phyloP scores from a whole-genome alignment of 2,329 filamentous ascomycete genomes.

The Madurella fahalii region DNA sequence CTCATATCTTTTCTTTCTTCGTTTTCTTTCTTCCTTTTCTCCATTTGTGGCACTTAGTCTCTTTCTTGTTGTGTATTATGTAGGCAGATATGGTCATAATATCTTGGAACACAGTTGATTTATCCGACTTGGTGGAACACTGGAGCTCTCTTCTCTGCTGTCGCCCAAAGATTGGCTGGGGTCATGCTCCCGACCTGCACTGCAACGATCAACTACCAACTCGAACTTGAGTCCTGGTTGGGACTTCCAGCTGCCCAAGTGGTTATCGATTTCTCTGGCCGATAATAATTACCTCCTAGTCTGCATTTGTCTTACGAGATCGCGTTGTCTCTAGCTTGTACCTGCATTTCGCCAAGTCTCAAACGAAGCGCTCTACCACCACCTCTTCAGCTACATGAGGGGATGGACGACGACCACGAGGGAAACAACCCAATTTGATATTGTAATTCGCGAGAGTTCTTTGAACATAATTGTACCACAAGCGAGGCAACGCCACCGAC shows the following conservation, averaged over 20 bases:
- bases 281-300: neutral
- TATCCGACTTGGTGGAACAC: constrained; percentile 2
- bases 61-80: too few species aligned
- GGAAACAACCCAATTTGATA: neutral
- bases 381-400: neutral
- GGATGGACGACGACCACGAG: neutral
- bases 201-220: neutral
- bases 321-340: neutral
- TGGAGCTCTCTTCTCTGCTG: constrained; percentile 6
- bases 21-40: too few species aligned
- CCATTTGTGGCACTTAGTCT: too few species aligned
- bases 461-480: constrained; percentile 2
- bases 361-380: neutral
- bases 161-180: constrained; percentile 10
- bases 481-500: neutral
- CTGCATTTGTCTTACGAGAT: neutral
- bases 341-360: constrained; percentile 4
- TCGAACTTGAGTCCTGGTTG: neutral
- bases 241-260: neutral
- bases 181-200: neutral
- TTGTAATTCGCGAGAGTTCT: neutral
- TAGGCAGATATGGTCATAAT: too few species aligned
- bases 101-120: too few species aligned
- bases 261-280: neutral
- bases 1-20: too few species aligned